These are phyloP conservation scores for Blastocystis sp. DNA, from an alignment of 352 stramenopile species.

Conservation along the genomic window DNA sequence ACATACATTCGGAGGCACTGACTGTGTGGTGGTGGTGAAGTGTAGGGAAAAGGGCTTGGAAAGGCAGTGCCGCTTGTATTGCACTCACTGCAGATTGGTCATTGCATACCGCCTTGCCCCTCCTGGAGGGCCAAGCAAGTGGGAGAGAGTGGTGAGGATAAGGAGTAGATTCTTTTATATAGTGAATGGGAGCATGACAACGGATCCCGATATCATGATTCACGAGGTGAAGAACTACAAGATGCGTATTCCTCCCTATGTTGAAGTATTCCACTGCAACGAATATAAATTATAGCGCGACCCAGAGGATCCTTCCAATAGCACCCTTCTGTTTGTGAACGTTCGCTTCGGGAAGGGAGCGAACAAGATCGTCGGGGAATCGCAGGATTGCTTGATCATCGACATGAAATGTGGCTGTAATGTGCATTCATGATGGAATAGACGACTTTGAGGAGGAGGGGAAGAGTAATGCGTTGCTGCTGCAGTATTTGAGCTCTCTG, in stretches of 20 bases:
- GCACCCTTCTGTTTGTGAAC: conserved; percentile 44
- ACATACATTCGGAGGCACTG: conserved; percentile 64
- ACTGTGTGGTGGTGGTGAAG: background rate
- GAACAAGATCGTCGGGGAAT: conserved; percentile 5
- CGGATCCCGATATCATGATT: conserved; percentile 51
- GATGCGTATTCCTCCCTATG: conserved; percentile 42
- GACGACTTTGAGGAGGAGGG: conserved; percentile 44
- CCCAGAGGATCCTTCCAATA: conserved; percentile 31
- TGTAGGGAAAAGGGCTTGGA: conserved; percentile 49
- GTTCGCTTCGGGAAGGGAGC: conserved; percentile 24
- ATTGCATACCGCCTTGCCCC: conserved; percentile 33
- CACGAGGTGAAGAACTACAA: conserved; percentile 64
- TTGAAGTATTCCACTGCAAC: background rate
- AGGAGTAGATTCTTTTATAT: conserved; percentile 58
- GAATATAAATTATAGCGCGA: conserved; percentile 9
- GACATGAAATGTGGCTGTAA: conserved; percentile 28
- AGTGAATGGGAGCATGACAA: conserved; percentile 52
- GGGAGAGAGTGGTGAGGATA: background rate
- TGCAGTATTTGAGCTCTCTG: conserved; percentile 44
- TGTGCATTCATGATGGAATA: background rate
- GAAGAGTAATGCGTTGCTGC: conserved; percentile 37
- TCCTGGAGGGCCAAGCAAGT: conserved; percentile 36
- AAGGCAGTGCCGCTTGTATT: conserved; percentile 37
- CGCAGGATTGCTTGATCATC: conserved; percentile 6
- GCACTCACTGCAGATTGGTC: conserved; percentile 45